A percentile compares a stretch with the other conserved stretches of the same genome.
Evolutionary conservation across 2,329 filamentous ascomycete genomes (phyloP).

Genomic region (Mycosphaerella sp.): DNA sequence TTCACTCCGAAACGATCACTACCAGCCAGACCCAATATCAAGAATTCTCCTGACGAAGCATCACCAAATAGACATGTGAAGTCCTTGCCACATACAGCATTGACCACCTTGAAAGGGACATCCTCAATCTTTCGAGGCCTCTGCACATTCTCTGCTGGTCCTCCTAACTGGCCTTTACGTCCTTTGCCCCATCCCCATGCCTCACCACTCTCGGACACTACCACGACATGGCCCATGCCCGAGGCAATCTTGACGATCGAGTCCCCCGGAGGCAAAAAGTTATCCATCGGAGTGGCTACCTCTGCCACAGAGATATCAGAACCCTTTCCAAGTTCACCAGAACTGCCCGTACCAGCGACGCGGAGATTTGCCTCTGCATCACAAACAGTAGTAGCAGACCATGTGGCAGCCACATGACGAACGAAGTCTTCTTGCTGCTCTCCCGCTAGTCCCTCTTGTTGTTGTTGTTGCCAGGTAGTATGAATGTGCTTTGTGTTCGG

Average conservation of each 20-base stretch:
- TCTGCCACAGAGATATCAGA: constrained; percentile 24
- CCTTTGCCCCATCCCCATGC: constrained; percentile 86
- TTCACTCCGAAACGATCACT: constrained; percentile 54
- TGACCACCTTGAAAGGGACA: constrained; percentile 54
- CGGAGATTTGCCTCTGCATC: constrained; percentile 45
- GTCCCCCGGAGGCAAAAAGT: constrained; percentile 58
- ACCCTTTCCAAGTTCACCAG: constrained; percentile 67
- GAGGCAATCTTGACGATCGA: constrained; percentile 61
- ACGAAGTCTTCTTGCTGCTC: neutral
- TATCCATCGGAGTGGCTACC: constrained; percentile 44
- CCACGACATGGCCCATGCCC: constrained; percentile 71
- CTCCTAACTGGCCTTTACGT: constrained; percentile 76
- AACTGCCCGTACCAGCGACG: constrained; percentile 58
- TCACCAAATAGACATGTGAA: constrained; percentile 67
- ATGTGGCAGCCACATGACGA: constrained; percentile 56
- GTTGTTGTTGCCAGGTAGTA: neutral
- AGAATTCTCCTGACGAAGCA: constrained; percentile 51
- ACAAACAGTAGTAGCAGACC: constrained; percentile 66
- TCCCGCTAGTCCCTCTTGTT: neutral
- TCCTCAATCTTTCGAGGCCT: constrained; percentile 56
- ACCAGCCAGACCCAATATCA: constrained; percentile 68
- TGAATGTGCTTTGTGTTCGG: neutral
- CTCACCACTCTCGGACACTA: constrained; percentile 65
- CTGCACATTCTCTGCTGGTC: constrained; percentile 48
- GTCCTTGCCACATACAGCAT: constrained; percentile 73